Evolutionary conservation across 2,329 filamentous ascomycete genomes (phyloP), one percentile per base, ranked within the genome.

Genomic region (Monilinia vaccinii-corymbosi): DNA sequence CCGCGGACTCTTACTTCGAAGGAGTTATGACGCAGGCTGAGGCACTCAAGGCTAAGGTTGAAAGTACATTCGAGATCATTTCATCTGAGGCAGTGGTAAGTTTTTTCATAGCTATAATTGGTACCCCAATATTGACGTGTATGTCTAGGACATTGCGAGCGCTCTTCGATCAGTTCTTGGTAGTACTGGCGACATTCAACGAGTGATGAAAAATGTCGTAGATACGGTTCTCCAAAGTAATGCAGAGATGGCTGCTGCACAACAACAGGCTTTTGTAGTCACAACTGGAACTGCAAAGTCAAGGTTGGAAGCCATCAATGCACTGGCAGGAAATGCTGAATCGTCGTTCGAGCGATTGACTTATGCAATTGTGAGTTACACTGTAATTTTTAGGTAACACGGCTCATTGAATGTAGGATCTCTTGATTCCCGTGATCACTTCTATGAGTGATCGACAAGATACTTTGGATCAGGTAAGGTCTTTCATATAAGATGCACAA

Each of bases 181-280:
- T 21, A 62, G 60, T 48, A 51, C 60, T 51, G 51, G 47, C 13
- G 65, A 67, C 31, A 56, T 67, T 16, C 55, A 66, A 23, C 61
- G 60, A 10, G 58, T 61, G 28, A 52, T 66, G n/a, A 61, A 64
- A 32, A 59, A 48, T 32, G 45, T 62, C 9, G 62, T 65, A 21
- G 53, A 64, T 21, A 62, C 61, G n/a, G 60, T 58, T 10, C 28
- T 58, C 14, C 61, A 66, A 40, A 63, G 64, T 10, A 68, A 67
- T 58, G 66, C 67, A 16, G 65, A 71, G 53, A 68, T 72, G 60
- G 68, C 67, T 38, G 64, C 67, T 34, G 60, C 62, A 8, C 67
- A 70, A 56, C 67, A 68, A 47, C 60, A 67, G n/a, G 66, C 70
- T 28, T 51, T 71, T 25, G 61, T 60, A 10, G 56, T 63, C 8